Conservation (phyloP, 2,329 filamentous ascomycete genomes). For the Epicoccum sorghinum region DNA sequence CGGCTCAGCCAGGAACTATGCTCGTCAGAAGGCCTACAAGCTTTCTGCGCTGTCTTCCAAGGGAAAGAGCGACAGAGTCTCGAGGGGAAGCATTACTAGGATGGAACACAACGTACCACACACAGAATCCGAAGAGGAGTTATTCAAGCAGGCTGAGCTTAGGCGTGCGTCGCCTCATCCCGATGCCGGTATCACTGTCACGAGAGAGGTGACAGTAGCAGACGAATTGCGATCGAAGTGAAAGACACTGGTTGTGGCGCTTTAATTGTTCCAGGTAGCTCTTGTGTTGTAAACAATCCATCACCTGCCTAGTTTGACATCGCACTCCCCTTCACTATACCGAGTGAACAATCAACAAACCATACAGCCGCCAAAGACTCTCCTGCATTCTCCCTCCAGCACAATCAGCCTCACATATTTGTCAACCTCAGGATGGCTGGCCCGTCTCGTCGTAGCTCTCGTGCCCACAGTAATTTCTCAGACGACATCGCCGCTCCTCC, state of each 20-base stretch:
- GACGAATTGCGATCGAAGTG: neutral
- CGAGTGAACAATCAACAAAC: too few relatives aligned
- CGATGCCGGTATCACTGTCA: neutral
- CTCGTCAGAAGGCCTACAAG: constrained; percentile 8
- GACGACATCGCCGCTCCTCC: constrained; percentile 6
- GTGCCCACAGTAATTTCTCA: constrained; percentile 13
- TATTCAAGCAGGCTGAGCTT: constrained; percentile 13
- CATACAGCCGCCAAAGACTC: neutral
- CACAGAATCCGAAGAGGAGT: constrained; percentile 25
- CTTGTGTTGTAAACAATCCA: neutral
- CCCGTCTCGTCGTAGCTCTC: constrained; percentile 1
- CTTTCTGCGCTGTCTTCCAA: neutral
- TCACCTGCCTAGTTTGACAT: neutral
- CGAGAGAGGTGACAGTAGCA: constrained; percentile 1
- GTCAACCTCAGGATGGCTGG: neutral
- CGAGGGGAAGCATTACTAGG: constrained; percentile 19
- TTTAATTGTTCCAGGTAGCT: neutral
- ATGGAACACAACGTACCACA: constrained; percentile 14
- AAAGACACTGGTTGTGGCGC: neutral
- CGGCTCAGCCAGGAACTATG: neutral
- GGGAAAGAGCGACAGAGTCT: constrained; percentile 7
- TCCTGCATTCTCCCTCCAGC: neutral
- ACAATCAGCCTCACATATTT: too few relatives aligned
- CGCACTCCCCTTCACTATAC: constrained; percentile 1
- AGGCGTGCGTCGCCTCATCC: neutral